Evolutionary conservation across 306 rosid genomes (phyloP).

Genomic region (Carpinus viminea): DNA sequence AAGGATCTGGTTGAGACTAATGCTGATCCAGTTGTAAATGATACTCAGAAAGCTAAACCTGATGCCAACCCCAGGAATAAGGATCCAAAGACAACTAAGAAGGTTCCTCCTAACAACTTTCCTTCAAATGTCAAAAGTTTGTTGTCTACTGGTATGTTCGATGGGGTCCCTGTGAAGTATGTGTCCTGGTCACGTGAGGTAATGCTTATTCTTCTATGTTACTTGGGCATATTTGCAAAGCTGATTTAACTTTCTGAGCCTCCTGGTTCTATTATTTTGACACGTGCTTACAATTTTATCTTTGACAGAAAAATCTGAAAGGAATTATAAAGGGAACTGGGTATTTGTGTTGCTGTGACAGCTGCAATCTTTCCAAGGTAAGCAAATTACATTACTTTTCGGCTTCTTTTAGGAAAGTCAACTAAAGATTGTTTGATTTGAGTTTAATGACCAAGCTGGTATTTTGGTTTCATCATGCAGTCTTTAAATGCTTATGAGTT

Average conservation of each 20-base stretch:
- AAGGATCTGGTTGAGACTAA: conserved; percentile 51
- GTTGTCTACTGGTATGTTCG: conserved; percentile 89
- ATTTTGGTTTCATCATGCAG: conserved; percentile 51
- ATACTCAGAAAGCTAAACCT: conserved; percentile 40
- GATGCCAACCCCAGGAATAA: conserved; percentile 52
- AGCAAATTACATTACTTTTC: conserved; percentile 23
- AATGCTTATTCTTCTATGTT: conserved; percentile 27
- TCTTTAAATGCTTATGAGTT: conserved; percentile 94
- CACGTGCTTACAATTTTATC: conserved; percentile 24
- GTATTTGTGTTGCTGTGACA: conserved; percentile 83
- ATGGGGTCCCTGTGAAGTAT: conserved; percentile 88
- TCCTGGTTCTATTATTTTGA: background rate
- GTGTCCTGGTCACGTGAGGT: conserved; percentile 95
- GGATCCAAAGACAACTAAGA: conserved; percentile 72
- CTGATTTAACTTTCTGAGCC: conserved; percentile 11
- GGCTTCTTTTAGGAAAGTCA: conserved; percentile 11
- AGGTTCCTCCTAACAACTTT: conserved; percentile 78
- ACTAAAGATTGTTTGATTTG: conserved; percentile 7
- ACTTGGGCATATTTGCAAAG: conserved; percentile 23
- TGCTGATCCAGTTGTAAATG: conserved; percentile 49
- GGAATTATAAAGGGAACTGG: conserved; percentile 90
- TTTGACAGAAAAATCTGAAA: conserved; percentile 64
- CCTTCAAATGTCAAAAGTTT: conserved; percentile 97
- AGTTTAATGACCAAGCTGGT: conserved; percentile 27
- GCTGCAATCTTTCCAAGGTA: conserved; percentile 79